These are phyloP conservation scores for Pterocarpus santalinus DNA, from an alignment of 306 rosid species.

Conservation along the genomic window DNA sequence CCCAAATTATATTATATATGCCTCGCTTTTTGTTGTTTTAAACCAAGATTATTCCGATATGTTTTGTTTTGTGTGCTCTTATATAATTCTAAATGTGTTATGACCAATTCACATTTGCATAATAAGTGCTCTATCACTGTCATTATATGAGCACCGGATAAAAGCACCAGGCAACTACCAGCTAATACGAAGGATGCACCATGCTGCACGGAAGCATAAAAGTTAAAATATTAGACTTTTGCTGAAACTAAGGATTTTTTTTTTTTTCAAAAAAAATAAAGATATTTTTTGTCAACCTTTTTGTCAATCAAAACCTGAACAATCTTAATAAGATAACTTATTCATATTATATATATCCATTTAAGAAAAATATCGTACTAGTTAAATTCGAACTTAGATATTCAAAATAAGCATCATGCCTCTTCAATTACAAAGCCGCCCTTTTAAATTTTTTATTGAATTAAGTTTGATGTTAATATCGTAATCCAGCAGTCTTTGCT, in stretches of 20 bases:
- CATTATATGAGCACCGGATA: conserved; percentile 36
- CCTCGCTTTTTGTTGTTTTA: background rate
- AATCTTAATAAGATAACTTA: background rate
- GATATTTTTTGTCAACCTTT: no score
- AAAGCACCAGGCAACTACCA: conserved; percentile 5
- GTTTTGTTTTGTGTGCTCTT: background rate
- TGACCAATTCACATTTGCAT: conserved; percentile 6
- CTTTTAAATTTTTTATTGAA: no score
- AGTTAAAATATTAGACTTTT: background rate
- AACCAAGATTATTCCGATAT: background rate
- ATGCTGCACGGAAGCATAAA: conserved; percentile 17
- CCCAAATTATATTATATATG: background rate
- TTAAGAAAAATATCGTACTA: background rate
- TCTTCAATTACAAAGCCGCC: background rate
- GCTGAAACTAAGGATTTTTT: background rate
- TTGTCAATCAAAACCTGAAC: background rate
- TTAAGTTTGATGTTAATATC: no score
- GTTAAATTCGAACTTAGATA: background rate
- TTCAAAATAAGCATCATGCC: no score
- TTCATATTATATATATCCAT: background rate
- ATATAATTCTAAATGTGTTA: conserved; percentile 8
- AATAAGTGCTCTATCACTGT: conserved; percentile 33
- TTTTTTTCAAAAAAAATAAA: no score
- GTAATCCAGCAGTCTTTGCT: no score
- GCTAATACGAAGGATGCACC: conserved; percentile 11